phyloP scores from a whole-genome alignment of 106 monocot species.

The Gastrodia elata region DNA sequence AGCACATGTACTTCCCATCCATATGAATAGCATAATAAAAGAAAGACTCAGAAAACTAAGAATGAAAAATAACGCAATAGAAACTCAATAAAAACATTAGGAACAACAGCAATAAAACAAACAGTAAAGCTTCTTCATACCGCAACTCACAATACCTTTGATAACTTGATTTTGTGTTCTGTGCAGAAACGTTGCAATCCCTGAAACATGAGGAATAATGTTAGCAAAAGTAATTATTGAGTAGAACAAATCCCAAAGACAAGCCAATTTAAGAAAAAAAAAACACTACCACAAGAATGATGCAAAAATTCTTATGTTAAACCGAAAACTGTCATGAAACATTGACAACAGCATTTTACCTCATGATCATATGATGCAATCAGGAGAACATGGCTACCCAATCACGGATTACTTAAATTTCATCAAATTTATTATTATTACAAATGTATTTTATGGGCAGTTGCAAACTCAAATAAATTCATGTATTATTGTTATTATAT shows the following conservation, averaged over 20 bases:
- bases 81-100: background rate
- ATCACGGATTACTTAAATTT: too few relatives aligned
- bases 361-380: too few relatives aligned
- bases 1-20: background rate
- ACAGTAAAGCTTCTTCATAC: background rate
- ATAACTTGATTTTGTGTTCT: conserved; percentile 96
- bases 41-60: background rate
- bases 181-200: conserved; percentile 95
- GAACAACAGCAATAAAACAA: background rate
- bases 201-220: conserved; percentile 23
- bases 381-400: too few relatives aligned
- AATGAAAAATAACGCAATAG: background rate
- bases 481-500: too few relatives aligned
- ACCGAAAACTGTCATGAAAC: too few relatives aligned
- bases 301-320: background rate
- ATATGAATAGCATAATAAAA: background rate
- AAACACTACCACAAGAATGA: background rate
- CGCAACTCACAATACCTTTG: conserved; percentile 47
- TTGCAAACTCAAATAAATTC: too few relatives aligned
- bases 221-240: background rate
- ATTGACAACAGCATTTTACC: too few relatives aligned
- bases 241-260: background rate
- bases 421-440: too few relatives aligned
- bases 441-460: too few relatives aligned
- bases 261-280: background rate